phyloP scores from a whole-genome alignment of 164 flowering plant genomes.

The Magnolia kwangsiensis region DNA sequence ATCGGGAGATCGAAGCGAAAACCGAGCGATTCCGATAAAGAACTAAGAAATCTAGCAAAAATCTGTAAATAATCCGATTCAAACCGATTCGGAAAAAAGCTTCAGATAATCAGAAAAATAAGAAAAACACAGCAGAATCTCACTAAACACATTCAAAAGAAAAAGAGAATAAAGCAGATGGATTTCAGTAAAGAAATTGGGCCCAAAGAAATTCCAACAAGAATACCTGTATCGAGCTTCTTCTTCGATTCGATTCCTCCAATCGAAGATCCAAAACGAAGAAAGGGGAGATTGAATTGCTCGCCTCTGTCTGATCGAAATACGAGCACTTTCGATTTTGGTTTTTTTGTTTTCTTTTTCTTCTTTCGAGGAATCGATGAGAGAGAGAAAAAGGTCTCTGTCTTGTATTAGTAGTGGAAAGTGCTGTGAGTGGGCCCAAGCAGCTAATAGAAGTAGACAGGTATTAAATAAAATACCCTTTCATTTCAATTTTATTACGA shows the following conservation, averaged over 20 bases:
- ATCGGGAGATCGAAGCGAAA: neutral
- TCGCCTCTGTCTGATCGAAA: neutral
- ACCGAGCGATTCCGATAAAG: neutral
- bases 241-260: slow-evolving; percentile 1
- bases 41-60: neutral
- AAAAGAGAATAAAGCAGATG: neutral
- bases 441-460: neutral
- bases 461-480: neutral
- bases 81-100: neutral
- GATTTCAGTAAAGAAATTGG: neutral
- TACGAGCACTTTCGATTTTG: neutral
- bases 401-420: neutral
- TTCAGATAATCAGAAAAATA: neutral
- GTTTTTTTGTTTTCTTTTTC: neutral
- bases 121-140: neutral
- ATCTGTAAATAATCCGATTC: neutral
- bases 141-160: neutral
- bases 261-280: neutral
- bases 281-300: neutral
- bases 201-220: neutral
- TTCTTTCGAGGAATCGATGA: neutral
- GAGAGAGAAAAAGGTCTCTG: slow-evolving; percentile 2
- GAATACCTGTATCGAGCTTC: neutral
- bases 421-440: neutral
- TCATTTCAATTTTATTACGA: neutral